These are phyloP conservation scores for Botrytis squamosa DNA, from an alignment of 2,329 filamentous ascomycete genomes.

Conservation along the genomic window DNA sequence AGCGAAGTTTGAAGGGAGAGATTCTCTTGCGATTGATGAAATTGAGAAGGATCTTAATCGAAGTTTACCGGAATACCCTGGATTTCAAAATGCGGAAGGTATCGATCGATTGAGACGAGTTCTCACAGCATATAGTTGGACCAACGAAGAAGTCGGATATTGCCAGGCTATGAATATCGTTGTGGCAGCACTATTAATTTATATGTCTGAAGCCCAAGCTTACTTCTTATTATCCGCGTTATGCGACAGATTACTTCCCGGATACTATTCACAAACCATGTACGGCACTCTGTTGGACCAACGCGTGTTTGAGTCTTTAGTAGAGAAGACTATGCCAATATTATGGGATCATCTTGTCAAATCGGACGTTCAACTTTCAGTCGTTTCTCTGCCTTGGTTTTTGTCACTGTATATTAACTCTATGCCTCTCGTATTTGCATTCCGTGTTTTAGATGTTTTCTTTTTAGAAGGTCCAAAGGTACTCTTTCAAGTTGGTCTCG, in stretches of 20 bases:
- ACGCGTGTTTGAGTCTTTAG: conserved; percentile 93
- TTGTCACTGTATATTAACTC: conserved; percentile 98
- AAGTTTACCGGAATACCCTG: conserved; percentile 93
- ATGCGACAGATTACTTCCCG: conserved; percentile 88
- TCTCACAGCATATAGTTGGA: conserved; percentile 96
- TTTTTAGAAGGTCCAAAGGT: conserved; percentile 98
- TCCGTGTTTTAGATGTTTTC: conserved; percentile 94
- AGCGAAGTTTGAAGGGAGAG: conserved; percentile 75
- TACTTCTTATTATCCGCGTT: conserved; percentile 91
- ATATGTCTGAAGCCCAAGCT: conserved; percentile 94
- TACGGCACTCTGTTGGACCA: conserved; percentile 96
- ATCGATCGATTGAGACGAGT: conserved; percentile 87
- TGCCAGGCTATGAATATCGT: conserved; percentile 99
- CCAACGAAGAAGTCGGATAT: conserved; percentile 91
- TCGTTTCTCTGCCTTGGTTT: conserved; percentile 97
- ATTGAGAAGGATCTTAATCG: conserved; percentile 98
- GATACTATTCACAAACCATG: conserved; percentile 99
- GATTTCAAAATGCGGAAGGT: conserved; percentile 94
- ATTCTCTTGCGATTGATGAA: conserved; percentile 95
- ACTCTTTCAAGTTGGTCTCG: conserved; percentile 91
- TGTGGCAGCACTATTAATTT: conserved; percentile 94
- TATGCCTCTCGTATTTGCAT: conserved; percentile 97
- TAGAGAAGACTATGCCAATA: conserved; percentile 99
- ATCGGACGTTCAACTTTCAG: conserved; percentile 93
- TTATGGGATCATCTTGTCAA: conserved; percentile 98